Conservation (phyloP, 2,329 filamentous ascomycete genomes). For the Ceratocystiopsis minuta region DNA sequence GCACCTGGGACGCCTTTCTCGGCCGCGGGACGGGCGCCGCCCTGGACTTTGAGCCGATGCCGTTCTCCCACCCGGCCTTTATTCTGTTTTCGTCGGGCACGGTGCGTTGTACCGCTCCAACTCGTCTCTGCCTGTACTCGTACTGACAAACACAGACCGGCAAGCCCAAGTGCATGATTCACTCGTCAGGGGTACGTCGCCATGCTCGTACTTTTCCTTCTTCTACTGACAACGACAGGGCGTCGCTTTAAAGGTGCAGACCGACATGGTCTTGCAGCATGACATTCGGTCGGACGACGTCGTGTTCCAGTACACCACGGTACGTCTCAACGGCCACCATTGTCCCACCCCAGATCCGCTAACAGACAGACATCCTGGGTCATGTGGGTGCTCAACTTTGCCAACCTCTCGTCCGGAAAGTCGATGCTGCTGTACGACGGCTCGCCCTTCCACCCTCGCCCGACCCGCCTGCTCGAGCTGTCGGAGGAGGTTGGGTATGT, state of each 20-base stretch:
- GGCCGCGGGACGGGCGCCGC: background rate
- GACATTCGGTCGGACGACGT: conserved; percentile 3
- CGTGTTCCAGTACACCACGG: conserved; percentile 6
- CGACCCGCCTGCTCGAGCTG: conserved; percentile 4
- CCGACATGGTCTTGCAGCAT: conserved; percentile 5
- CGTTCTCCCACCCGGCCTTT: conserved; percentile 3
- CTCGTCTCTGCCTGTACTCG: no score
- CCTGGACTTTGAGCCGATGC: conserved; percentile 1
- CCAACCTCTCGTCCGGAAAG: conserved; percentile 4
- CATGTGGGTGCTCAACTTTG: conserved; percentile 7
- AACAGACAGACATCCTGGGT: conserved; percentile 5
- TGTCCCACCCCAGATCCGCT: no score
- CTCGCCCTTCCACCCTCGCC: conserved; percentile 6
- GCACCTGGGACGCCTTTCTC: conserved; percentile 1
- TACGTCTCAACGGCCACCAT: no score
- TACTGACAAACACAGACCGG: conserved; percentile 3
- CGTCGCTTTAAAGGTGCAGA: conserved; percentile 1
- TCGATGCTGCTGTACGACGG: conserved; percentile 10
- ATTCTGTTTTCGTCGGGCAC: conserved; percentile 5
- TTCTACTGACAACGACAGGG: conserved; percentile 1
- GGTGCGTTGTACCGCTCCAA: no score
- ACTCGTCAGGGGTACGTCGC: conserved; percentile 1
- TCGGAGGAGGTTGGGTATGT: conserved; percentile 5
- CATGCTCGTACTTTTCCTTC: background rate
- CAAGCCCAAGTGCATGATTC: conserved; percentile 4